These are phyloP conservation scores for Laguncularia racemosa DNA, from an alignment of 345 rosid species.

Conservation along the genomic window DNA sequence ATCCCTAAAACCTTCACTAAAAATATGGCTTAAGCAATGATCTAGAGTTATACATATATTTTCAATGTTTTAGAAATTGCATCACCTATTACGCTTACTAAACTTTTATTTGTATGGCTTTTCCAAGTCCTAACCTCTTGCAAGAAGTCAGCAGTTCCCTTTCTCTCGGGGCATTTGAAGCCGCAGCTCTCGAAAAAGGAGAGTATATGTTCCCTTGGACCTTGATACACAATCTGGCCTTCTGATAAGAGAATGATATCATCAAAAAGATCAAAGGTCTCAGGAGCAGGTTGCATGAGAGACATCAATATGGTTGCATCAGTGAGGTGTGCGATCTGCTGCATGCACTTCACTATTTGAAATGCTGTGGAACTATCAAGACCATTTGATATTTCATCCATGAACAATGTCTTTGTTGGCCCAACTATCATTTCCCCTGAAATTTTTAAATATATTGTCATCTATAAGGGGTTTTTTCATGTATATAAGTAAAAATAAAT, in stretches of 20 bases:
- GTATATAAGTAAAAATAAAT: no score
- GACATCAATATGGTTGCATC: slow-evolving; percentile 30
- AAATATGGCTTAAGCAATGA: no score
- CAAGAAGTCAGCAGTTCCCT: slow-evolving; percentile 40
- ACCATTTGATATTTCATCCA: slow-evolving; percentile 54
- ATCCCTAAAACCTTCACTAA: no score
- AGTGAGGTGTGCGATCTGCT: slow-evolving; percentile 32
- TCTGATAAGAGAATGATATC: slow-evolving; percentile 38
- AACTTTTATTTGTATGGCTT: no score
- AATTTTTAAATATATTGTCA: no score
- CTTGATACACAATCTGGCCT: slow-evolving; percentile 34
- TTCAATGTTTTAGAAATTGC: no score
- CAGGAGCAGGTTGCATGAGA: slow-evolving; percentile 36
- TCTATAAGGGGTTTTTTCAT: no score
- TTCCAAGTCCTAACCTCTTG: slow-evolving; percentile 27
- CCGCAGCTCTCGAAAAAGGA: slow-evolving; percentile 33
- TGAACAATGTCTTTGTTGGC: slow-evolving; percentile 37
- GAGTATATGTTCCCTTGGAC: slow-evolving; percentile 25
- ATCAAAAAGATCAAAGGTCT: slow-evolving; percentile 41
- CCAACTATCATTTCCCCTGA: slow-evolving; percentile 45
- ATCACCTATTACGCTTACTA: no score
- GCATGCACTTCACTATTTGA: slow-evolving; percentile 36
- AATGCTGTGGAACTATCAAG: slow-evolving; percentile 42
- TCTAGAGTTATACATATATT: no score
- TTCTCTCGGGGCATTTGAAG: slow-evolving; percentile 33